Evolutionary conservation across 1,284 basidiomycete species (phyloP).

Genomic region (Boletus nobilissimus): DNA sequence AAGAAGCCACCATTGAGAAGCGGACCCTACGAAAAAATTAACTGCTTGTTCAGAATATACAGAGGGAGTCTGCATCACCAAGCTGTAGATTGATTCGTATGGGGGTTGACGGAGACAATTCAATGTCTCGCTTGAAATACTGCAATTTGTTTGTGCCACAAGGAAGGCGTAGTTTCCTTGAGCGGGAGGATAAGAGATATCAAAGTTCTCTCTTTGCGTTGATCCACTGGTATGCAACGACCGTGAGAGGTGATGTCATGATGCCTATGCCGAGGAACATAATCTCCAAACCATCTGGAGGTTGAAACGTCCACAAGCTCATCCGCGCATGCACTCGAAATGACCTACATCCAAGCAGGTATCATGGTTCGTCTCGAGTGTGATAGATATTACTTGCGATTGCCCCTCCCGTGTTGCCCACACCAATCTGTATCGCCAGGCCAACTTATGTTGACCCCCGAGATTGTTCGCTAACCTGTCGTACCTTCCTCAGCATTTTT

Average conservation of each 20-base stretch:
- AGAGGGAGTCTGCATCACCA: constrained; percentile 17
- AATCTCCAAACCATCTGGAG: constrained; percentile 6
- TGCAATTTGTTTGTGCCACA: constrained; percentile 47
- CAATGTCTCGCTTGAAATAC: constrained; percentile 48
- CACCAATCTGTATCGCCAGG: constrained; percentile 9
- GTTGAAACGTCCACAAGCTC: background rate
- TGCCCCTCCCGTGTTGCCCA: constrained; percentile 2
- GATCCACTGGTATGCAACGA: background rate
- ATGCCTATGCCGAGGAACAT: constrained; percentile 15
- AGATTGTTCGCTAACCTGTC: constrained; percentile 16
- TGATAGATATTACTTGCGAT: constrained; percentile 10
- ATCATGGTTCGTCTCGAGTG: constrained; percentile 5
- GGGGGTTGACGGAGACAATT: constrained; percentile 54
- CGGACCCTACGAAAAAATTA: constrained; percentile 24
- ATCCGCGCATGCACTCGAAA: background rate
- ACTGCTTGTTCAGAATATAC: constrained; percentile 32
- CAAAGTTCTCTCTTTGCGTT: constrained; percentile 10
- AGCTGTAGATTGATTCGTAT: constrained; percentile 24
- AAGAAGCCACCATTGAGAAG: background rate
- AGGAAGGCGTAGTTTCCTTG: constrained; percentile 43
- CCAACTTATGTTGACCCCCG: constrained; percentile 7
- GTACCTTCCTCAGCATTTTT: background rate
- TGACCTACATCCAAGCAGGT: constrained; percentile 4
- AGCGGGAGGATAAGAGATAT: too few species aligned
- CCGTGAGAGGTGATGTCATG: constrained; percentile 1